Conservation (phyloP, 257 asterid genomes). For the Nicotiana noctiflora region DNA sequence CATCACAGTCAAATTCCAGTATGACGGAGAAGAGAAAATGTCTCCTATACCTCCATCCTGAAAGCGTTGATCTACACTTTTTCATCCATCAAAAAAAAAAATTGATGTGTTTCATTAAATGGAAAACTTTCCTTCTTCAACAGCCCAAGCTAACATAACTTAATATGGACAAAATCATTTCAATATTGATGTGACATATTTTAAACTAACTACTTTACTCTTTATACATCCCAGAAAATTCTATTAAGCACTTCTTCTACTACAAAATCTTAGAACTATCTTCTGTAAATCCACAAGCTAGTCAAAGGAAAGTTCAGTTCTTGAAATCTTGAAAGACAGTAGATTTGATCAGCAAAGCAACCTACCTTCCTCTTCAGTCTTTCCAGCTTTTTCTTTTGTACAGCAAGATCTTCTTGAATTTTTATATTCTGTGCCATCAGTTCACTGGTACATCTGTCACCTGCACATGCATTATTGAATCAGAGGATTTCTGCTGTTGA, state of each 20-base stretch:
- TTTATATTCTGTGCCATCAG: conserved; percentile 51
- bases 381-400: conserved; percentile 63
- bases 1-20: not conserved
- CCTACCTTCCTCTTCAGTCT: conserved; percentile 66
- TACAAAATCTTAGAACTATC: not conserved
- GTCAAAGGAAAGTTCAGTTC: not conserved
- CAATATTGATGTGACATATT: not conserved
- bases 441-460: conserved; percentile 29
- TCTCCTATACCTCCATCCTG: not conserved
- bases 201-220: not conserved
- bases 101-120: not conserved
- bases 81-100: not conserved
- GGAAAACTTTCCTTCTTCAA: not conserved
- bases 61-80: not conserved
- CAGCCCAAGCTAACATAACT: not conserved
- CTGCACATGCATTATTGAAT: conserved; percentile 34
- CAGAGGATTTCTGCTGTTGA: conserved; percentile 9
- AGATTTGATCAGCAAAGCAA: conserved; percentile 4
- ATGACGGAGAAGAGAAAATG: not conserved
- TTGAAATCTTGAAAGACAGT: not conserved
- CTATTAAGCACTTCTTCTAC: not conserved
- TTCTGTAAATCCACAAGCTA: not conserved
- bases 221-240: not conserved
- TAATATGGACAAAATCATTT: not conserved
- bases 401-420: conserved; percentile 44